phyloP scores from a whole-genome alignment of 257 asterid species.

The Fraxinus excelsior region DNA sequence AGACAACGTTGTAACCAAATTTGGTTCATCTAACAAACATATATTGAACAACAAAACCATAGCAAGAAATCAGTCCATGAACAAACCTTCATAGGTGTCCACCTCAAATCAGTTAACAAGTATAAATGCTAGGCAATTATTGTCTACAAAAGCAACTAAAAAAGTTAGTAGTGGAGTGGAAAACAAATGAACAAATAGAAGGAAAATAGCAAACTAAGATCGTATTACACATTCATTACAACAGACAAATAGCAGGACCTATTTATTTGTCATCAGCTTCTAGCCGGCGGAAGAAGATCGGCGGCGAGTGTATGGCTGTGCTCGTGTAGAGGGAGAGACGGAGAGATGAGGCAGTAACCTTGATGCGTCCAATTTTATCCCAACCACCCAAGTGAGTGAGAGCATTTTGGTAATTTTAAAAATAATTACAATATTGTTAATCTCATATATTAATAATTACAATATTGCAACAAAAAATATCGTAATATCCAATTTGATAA shows the following conservation, averaged over 20 bases:
- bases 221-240: neutral
- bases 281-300: neutral
- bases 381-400: no score
- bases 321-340: no score
- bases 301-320: no score
- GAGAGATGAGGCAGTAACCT: no score
- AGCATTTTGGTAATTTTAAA: no score
- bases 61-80: neutral
- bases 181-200: neutral
- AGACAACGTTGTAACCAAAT: neutral
- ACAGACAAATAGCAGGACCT: neutral
- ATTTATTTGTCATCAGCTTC: neutral
- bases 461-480: no score
- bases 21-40: neutral
- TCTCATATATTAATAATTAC: no score
- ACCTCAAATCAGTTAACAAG: conserved; percentile 31
- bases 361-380: no score
- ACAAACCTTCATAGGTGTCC: conserved; percentile 58
- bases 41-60: neutral
- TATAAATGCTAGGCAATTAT: conserved; percentile 16
- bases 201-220: neutral
- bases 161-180: conserved; percentile 22
- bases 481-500: no score
- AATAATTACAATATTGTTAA: no score
- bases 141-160: conserved; percentile 27